These are phyloP conservation scores for Monilinia fructigena DNA, from an alignment of 2,329 filamentous ascomycete species.

Conservation along the genomic window DNA sequence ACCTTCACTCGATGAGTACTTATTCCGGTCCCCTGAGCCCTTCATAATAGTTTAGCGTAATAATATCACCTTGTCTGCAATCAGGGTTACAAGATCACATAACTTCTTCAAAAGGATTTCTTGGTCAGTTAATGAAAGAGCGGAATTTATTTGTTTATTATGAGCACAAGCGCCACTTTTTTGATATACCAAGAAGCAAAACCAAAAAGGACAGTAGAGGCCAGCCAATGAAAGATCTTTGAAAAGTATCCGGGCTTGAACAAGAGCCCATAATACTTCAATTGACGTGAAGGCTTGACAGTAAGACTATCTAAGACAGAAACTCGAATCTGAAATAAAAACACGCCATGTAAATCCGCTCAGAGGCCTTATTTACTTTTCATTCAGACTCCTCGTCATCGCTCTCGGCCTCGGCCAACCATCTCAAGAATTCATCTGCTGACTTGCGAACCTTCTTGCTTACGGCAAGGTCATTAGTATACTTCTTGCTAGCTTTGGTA, in stretches of 20 bases:
- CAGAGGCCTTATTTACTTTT: background rate
- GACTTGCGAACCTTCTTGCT: slow-evolving; percentile 96
- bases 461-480: slow-evolving; percentile 74
- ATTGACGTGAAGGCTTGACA: background rate
- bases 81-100: background rate
- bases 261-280: background rate
- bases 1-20: slow-evolving; percentile 46
- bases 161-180: slow-evolving; percentile 12
- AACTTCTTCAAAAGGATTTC: background rate
- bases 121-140: background rate
- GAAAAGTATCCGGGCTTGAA: background rate
- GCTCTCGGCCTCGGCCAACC: slow-evolving; percentile 83
- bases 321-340: background rate
- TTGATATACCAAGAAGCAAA: slow-evolving; percentile 5
- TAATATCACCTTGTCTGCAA: background rate
- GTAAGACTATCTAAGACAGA: background rate
- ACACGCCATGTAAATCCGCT: background rate
- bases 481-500: slow-evolving; percentile 96
- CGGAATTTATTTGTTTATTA: slow-evolving; percentile 12
- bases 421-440: slow-evolving; percentile 88
- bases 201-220: slow-evolving; percentile 7
- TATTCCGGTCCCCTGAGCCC: slow-evolving; percentile 36
- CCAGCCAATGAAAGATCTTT: slow-evolving; percentile 5
- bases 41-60: slow-evolving; percentile 4
- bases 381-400: slow-evolving; percentile 66